Percentiles rank a stretch among this genome's conserved stretches.
Evolutionary conservation across 164 flowering plant species (phyloP).

Genomic region (Liquidambar formosana): DNA sequence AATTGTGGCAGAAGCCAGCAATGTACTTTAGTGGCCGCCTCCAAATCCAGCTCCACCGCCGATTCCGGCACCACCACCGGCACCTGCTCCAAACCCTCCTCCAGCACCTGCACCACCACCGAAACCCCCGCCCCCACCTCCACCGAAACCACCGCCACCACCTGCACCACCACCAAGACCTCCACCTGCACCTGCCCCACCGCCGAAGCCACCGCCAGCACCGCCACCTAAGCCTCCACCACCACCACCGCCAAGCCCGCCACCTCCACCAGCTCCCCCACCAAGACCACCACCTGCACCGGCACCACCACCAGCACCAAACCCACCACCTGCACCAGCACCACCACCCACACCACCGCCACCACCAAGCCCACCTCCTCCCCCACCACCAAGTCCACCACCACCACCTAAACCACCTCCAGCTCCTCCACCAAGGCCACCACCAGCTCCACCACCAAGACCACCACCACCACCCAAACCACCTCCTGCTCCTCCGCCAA

Average conservation of each 20-base stretch:
- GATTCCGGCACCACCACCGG: slow-evolving; percentile 5
- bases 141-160: slow-evolving; percentile 3
- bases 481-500: slow-evolving; percentile 16
- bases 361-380: slow-evolving; percentile 10
- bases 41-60: slow-evolving; percentile 5
- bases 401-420: slow-evolving; percentile 28
- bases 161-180: slow-evolving; percentile 10
- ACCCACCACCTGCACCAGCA: slow-evolving; percentile 13
- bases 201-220: slow-evolving; percentile 12
- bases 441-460: slow-evolving; percentile 21
- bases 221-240: slow-evolving; percentile 13
- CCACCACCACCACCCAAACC: slow-evolving; percentile 20
- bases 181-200: background rate
- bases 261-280: slow-evolving; percentile 15
- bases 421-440: slow-evolving; percentile 24
- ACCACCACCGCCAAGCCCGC: slow-evolving; percentile 14
- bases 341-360: slow-evolving; percentile 17
- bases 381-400: slow-evolving; percentile 19
- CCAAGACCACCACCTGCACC: slow-evolving; percentile 24
- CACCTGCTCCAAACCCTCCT: slow-evolving; percentile 13
- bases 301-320: slow-evolving; percentile 18
- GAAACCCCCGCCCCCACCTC: slow-evolving; percentile 2
- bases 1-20: no score
- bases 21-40: background rate
- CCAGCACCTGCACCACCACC: slow-evolving; percentile 19